These are phyloP conservation scores for Infundibulicybe gibba DNA, from an alignment of 768 basidiomycete genomes.

Conservation along the genomic window DNA sequence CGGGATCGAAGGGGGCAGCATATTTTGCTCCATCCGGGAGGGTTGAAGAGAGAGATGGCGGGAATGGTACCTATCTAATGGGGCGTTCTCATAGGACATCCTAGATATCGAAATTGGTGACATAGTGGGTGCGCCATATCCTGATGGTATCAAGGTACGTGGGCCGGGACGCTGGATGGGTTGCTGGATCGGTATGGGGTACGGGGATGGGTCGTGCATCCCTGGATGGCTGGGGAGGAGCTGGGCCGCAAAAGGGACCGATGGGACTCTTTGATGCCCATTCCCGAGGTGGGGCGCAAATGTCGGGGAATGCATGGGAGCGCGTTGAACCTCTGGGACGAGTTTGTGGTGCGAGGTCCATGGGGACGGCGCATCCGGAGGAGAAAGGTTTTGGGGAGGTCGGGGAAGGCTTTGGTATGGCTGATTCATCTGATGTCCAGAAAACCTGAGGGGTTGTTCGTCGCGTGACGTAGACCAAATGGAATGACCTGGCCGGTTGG, in stretches of 20 bases:
- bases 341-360: slow-evolving; percentile 30
- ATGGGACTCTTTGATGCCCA: slow-evolving; percentile 24
- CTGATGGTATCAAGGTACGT: no score
- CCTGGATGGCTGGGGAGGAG: slow-evolving; percentile 16
- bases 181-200: slow-evolving; percentile 7
- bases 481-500: slow-evolving; percentile 42
- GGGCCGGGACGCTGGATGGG: no score
- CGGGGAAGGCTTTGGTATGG: slow-evolving; percentile 26
- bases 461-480: slow-evolving; percentile 68
- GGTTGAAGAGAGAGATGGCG: no score
- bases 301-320: slow-evolving; percentile 12
- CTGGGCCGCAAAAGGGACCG: slow-evolving; percentile 17
- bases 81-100: no score
- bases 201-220: slow-evolving; percentile 22
- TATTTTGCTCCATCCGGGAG: no score
- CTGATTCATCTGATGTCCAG: slow-evolving; percentile 21
- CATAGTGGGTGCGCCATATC: no score
- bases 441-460: slow-evolving; percentile 36
- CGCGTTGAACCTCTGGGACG: slow-evolving; percentile 26
- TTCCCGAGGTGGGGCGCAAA: slow-evolving; percentile 6
- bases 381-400: slow-evolving; percentile 15
- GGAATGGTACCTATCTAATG: no score
- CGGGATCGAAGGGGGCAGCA: no score
- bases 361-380: slow-evolving; percentile 25
- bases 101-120: no score